Percentiles rank a stretch among this genome's conserved stretches.
Conservation (phyloP, 768 basidiomycete genomes). For the Rhodotorula diobovata region DNA sequence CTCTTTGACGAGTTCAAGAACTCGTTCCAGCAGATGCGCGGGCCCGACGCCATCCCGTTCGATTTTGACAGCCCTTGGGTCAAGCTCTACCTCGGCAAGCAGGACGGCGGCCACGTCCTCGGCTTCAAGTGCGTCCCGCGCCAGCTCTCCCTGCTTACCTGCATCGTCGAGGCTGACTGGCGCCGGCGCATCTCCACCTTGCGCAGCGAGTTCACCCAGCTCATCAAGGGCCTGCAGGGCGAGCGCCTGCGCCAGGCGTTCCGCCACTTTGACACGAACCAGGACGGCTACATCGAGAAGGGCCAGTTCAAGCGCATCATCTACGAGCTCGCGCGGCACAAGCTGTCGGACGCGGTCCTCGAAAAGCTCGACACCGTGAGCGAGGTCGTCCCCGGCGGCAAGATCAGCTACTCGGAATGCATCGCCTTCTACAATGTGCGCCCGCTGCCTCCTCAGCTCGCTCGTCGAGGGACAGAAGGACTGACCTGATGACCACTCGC, state of each 20-base stretch:
- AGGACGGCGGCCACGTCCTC: constrained; percentile 58
- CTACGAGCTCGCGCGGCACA: constrained; percentile 88
- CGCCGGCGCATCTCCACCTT: constrained; percentile 1
- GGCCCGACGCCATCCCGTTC: constrained; percentile 78
- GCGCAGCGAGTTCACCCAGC: constrained; percentile 92
- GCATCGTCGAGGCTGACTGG: not conserved
- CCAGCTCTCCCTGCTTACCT: not conserved
- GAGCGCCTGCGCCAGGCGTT: constrained; percentile 96
- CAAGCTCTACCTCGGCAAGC: constrained; percentile 89
- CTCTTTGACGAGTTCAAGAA: constrained; percentile 91
- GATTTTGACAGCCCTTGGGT: constrained; percentile 81
- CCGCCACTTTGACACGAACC: constrained; percentile 76
- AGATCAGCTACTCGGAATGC: constrained; percentile 94
- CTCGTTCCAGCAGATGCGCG: constrained; percentile 76
- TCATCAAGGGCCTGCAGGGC: constrained; percentile 98
- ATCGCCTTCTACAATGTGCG: constrained; percentile 95
- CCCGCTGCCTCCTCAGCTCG: no score
- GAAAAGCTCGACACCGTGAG: constrained; percentile 88
- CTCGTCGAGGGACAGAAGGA: not conserved
- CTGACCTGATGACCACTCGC: not conserved
- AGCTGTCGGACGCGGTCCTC: constrained; percentile 87
- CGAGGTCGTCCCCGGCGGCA: constrained; percentile 77
- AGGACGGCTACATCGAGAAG: constrained; percentile 88
- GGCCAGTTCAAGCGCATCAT: constrained; percentile 95
- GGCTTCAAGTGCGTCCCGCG: constrained; percentile 40